A percentile compares a stretch with the other conserved stretches of the same genome.
phyloP scores from a whole-genome alignment of 345 rosid species.

The Sonneratia alba region DNA sequence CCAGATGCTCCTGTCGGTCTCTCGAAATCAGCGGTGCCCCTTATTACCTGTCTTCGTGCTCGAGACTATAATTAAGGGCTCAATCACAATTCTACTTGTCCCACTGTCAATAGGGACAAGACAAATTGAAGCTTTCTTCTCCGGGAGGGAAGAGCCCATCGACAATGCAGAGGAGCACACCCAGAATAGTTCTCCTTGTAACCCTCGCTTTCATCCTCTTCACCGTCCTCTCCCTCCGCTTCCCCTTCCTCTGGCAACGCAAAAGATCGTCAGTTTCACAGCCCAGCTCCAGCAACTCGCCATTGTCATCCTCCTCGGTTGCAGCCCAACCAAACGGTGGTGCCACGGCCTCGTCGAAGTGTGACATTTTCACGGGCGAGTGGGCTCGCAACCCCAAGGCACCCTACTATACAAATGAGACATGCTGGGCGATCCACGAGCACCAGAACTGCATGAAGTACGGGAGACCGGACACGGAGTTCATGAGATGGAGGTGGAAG shows the following conservation, averaged over 20 bases:
- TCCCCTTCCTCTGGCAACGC: slow-evolving; percentile 24
- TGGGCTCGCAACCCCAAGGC: slow-evolving; percentile 68
- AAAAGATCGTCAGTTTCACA: not conserved
- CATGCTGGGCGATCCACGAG: slow-evolving; percentile 96
- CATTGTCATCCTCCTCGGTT: not conserved
- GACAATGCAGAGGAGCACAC: slow-evolving; percentile 1
- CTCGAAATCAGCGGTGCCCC: too few relatives aligned
- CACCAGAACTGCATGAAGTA: slow-evolving; percentile 92
- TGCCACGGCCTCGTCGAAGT: slow-evolving; percentile 12
- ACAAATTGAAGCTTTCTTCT: not conserved
- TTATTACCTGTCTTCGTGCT: too few relatives aligned
- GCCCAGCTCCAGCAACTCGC: slow-evolving; percentile 9
- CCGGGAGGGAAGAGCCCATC: not conserved
- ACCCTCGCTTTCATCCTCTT: slow-evolving; percentile 21
- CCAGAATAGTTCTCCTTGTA: slow-evolving; percentile 16
- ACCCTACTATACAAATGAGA: slow-evolving; percentile 78
- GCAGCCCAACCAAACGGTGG: not conserved
- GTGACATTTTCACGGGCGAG: slow-evolving; percentile 73
- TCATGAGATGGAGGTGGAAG: slow-evolving; percentile 77
- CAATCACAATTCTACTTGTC: too few relatives aligned
- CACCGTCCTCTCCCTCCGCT: slow-evolving; percentile 26
- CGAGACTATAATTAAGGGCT: too few relatives aligned
- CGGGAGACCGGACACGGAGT: slow-evolving; percentile 67
- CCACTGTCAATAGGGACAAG: too few relatives aligned
- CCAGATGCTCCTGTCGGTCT: too few relatives aligned